These are phyloP conservation scores for Salvia sclarea DNA, from an alignment of 305 asterid species.

Conservation along the genomic window DNA sequence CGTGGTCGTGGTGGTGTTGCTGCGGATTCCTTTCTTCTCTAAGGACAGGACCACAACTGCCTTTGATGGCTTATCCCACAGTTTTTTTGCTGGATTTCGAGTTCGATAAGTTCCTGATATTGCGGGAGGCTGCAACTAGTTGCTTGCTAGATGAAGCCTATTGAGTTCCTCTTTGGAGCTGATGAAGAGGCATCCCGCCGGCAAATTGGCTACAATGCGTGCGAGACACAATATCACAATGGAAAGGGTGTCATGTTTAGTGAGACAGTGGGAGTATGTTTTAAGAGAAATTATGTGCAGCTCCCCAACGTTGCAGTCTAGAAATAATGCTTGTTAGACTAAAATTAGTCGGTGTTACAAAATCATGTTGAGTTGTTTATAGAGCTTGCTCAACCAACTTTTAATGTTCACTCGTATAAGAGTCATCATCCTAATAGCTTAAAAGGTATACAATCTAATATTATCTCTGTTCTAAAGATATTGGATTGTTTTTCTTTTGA, in stretches of 20 bases:
- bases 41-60: conserved; percentile 51
- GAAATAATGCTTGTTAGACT: conserved; percentile 3
- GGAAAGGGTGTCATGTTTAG: too few relatives aligned
- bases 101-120: conserved; percentile 67
- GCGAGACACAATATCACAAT: conserved; percentile 62
- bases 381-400: neutral
- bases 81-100: conserved; percentile 55
- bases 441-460: neutral
- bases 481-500: too few relatives aligned
- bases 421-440: neutral
- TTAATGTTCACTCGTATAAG: neutral
- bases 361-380: conserved; percentile 2
- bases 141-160: conserved; percentile 68
- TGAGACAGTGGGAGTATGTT: too few relatives aligned
- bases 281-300: neutral
- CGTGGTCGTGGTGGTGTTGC: conserved; percentile 30
- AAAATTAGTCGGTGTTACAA: neutral
- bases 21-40: conserved; percentile 49
- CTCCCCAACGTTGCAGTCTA: neutral
- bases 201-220: conserved; percentile 49
- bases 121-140: conserved; percentile 68
- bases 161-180: conserved; percentile 69
- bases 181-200: conserved; percentile 69
- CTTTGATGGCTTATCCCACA: conserved; percentile 68
- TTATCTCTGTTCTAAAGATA: too few relatives aligned